phyloP scores from a whole-genome alignment of 495 filamentous ascomycete genomes.

The Aspergillus haitiensis region DNA sequence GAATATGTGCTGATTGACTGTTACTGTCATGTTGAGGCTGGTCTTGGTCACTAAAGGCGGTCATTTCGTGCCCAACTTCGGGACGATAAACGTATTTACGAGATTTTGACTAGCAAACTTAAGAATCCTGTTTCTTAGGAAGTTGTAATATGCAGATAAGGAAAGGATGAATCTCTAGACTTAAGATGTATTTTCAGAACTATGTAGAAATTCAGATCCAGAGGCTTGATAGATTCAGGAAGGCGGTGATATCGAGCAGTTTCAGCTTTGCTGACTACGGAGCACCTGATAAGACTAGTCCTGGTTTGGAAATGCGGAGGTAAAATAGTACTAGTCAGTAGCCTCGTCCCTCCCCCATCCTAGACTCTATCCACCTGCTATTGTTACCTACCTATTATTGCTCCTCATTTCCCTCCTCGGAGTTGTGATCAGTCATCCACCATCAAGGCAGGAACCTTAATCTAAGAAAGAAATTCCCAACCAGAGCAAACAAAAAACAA shows the following conservation, averaged over 20 bases:
- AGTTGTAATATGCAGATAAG: no score
- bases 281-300: conserved; percentile 3
- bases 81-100: no score
- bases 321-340: neutral
- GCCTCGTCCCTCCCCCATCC: neutral
- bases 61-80: no score
- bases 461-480: neutral
- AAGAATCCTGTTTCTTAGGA: no score
- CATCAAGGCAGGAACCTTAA: conserved; percentile 5
- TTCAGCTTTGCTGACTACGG: neutral
- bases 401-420: neutral
- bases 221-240: neutral
- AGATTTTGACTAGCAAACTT: no score
- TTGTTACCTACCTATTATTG: conserved; percentile 1
- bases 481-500: conserved; percentile 13
- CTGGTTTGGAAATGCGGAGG: conserved; percentile 2
- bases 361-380: neutral
- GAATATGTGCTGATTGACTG: no score
- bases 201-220: neutral
- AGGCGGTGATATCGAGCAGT: conserved; percentile 10
- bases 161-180: no score
- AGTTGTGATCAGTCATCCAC: conserved; percentile 7
- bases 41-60: no score
- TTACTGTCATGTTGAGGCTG: no score
- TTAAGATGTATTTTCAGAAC: neutral